Percentiles rank a stretch among this genome's conserved stretches.
These are phyloP conservation scores for Perkinsus olseni DNA, from an alignment of 169 alveolate genomes.

Conservation along the genomic window DNA sequence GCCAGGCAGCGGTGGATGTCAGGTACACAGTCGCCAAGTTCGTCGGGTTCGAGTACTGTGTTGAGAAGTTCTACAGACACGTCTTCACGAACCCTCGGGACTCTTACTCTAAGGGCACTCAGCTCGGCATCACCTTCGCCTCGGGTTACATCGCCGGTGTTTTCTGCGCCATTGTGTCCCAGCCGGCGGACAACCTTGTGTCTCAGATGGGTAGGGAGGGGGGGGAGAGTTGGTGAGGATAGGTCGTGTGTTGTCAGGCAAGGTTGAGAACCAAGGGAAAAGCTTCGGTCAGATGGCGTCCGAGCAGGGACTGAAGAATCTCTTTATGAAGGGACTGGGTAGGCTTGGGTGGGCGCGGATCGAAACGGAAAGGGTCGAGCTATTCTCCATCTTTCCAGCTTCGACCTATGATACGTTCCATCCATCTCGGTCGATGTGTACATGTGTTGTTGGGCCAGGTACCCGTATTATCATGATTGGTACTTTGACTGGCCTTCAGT, in stretches of 20 bases:
- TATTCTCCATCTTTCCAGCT: not conserved
- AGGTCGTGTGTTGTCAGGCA: not conserved
- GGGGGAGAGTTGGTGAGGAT: not conserved
- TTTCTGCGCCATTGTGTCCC: constrained; percentile 90
- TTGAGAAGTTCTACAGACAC: constrained; percentile 71
- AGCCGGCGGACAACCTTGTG: constrained; percentile 93
- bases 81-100: constrained; percentile 77
- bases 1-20: too few relatives aligned
- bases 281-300: constrained; percentile 9
- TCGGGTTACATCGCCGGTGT: constrained; percentile 93
- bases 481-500: constrained; percentile 93
- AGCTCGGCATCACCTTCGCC: constrained; percentile 83
- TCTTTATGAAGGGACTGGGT: constrained; percentile 63
- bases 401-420: too few relatives aligned
- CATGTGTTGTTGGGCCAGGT: constrained; percentile 60
- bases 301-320: constrained; percentile 44
- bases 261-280: not conserved
- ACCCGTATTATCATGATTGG: constrained; percentile 96
- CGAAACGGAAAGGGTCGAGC: too few relatives aligned
- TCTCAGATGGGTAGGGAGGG: constrained; percentile 78
- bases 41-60: constrained; percentile 88
- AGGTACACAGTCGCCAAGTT: constrained; percentile 94
- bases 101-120: constrained; percentile 71
- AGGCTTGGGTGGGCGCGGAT: too few relatives aligned
- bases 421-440: constrained; percentile 25